These are phyloP conservation scores for Aspergillus proliferans DNA, from an alignment of 2,329 filamentous ascomycete species.

Conservation along the genomic window DNA sequence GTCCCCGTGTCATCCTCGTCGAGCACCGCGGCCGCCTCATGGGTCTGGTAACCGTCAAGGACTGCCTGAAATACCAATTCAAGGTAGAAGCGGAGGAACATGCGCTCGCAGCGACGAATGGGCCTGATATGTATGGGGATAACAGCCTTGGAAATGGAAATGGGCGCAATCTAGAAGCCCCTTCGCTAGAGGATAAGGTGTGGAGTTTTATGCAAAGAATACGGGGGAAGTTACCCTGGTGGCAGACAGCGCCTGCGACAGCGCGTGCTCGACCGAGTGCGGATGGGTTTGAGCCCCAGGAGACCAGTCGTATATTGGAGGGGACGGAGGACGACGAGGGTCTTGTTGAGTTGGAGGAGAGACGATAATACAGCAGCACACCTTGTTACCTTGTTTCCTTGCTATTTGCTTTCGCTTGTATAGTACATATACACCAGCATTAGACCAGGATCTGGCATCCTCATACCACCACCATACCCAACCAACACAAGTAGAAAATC, in stretches of 20 bases:
- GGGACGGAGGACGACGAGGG: slow-evolving; percentile 48
- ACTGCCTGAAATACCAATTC: slow-evolving; percentile 96
- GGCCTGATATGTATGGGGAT: slow-evolving; percentile 18
- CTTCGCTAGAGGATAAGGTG: slow-evolving; percentile 29
- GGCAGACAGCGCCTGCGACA: slow-evolving; percentile 7
- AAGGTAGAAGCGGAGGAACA: slow-evolving; percentile 84
- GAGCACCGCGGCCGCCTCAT: slow-evolving; percentile 79
- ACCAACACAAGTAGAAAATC: background rate
- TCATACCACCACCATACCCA: background rate
- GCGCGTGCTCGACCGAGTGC: slow-evolving; percentile 4
- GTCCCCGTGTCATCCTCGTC: slow-evolving; percentile 83
- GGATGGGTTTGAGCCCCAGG: background rate
- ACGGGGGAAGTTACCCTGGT: slow-evolving; percentile 14
- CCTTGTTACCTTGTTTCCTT: background rate
- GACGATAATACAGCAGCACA: slow-evolving; percentile 11
- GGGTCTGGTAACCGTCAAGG: slow-evolving; percentile 90
- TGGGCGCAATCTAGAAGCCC: slow-evolving; percentile 2
- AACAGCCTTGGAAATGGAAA: slow-evolving; percentile 12
- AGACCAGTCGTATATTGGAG: slow-evolving; percentile 40
- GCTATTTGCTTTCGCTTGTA: background rate
- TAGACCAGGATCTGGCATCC: slow-evolving; percentile 3
- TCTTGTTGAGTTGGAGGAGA: slow-evolving; percentile 41
- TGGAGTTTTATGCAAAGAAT: slow-evolving; percentile 34
- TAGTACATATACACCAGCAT: background rate
- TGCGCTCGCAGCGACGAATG: slow-evolving; percentile 29